A percentile compares a stretch with the other conserved stretches of the same genome.
Conservation (phyloP, 139 green algal species). For the Volvox africanus region DNA sequence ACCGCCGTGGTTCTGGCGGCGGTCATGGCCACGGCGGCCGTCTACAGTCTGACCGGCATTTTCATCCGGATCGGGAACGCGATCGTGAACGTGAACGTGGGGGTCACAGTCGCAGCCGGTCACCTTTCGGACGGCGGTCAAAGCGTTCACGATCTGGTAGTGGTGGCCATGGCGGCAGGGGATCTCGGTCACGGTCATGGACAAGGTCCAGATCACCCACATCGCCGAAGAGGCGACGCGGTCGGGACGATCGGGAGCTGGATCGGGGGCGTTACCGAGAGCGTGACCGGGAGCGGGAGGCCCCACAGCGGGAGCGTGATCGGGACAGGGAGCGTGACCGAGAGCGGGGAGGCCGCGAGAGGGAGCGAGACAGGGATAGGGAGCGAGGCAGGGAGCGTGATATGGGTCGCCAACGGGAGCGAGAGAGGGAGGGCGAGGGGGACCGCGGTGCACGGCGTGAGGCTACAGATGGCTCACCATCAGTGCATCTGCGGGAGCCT, state of each 20-base stretch:
- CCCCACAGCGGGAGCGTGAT: not conserved
- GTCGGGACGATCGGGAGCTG: not conserved
- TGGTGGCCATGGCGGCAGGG: not conserved
- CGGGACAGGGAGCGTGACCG: not conserved
- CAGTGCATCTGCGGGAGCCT: not conserved
- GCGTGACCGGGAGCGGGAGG: not conserved
- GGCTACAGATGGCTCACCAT: not conserved
- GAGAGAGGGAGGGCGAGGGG: not conserved
- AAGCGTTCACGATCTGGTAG: conserved; percentile 39
- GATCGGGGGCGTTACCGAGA: not conserved
- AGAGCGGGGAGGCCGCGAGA: not conserved
- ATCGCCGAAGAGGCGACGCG: conserved; percentile 9
- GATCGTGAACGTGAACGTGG: not conserved
- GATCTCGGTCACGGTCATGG: not conserved
- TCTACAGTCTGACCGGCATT: not conserved
- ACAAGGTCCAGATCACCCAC: not conserved
- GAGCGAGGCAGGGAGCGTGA: not conserved
- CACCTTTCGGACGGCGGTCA: not conserved
- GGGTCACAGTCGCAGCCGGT: conserved; percentile 27
- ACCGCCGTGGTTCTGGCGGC: not conserved
- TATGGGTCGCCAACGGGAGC: not conserved
- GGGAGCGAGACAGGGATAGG: not conserved
- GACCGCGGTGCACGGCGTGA: not conserved
- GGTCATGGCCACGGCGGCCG: not conserved
- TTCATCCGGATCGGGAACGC: not conserved